Conservation (phyloP, 2,329 filamentous ascomycete species). For the Triangularia setosa region DNA sequence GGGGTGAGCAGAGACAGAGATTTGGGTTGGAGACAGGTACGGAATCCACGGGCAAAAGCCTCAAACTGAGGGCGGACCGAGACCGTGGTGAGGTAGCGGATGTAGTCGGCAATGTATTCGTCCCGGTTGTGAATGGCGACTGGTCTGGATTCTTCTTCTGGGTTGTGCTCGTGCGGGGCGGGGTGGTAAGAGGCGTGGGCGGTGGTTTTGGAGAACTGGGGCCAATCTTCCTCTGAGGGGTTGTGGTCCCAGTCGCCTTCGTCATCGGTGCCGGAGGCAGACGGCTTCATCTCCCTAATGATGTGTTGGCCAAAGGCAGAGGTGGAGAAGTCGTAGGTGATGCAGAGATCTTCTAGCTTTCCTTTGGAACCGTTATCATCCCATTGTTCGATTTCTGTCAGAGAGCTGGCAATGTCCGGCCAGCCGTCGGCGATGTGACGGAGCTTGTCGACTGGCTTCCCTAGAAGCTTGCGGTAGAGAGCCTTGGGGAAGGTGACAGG, state of each 20-base stretch:
- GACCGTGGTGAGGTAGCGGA: constrained; percentile 73
- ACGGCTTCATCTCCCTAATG: constrained; percentile 51
- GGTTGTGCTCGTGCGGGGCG: constrained; percentile 35
- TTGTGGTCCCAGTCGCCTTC: not conserved
- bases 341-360: constrained; percentile 71
- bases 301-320: constrained; percentile 54
- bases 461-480: constrained; percentile 77
- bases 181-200: constrained; percentile 15
- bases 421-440: constrained; percentile 83
- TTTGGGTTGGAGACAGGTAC: constrained; percentile 65
- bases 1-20: constrained; percentile 71
- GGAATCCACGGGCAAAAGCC: constrained; percentile 80
- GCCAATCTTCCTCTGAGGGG: constrained; percentile 19
- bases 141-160: constrained; percentile 55
- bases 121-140: constrained; percentile 78
- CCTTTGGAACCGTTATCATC: constrained; percentile 61
- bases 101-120: constrained; percentile 79
- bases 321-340: constrained; percentile 82
- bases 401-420: constrained; percentile 72
- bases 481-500: constrained; percentile 84
- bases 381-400: constrained; percentile 73
- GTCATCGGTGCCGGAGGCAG: not conserved
- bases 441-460: constrained; percentile 62
- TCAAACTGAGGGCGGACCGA: constrained; percentile 73
- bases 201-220: constrained; percentile 22